phyloP scores from a whole-genome alignment of 192 early-diverging fungal genomes.

The Backusella morwellensis region DNA sequence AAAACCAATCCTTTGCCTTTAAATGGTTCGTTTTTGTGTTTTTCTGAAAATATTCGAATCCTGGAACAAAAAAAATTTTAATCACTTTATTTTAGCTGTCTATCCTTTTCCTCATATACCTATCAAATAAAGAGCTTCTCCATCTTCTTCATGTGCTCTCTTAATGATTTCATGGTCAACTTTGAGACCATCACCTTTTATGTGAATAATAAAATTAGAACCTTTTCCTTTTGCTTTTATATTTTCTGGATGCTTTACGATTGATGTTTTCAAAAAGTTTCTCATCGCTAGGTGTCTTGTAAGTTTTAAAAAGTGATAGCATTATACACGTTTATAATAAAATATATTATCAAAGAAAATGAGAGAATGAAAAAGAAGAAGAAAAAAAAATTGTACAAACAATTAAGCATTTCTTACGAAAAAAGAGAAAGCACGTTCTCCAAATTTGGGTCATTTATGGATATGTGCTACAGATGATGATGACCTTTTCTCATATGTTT shows the following conservation, averaged over 20 bases:
- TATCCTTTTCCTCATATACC: neutral
- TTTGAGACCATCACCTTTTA: neutral
- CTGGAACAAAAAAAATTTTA: neutral
- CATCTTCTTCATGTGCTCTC: neutral
- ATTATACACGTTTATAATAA: neutral
- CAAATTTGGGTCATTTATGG: neutral
- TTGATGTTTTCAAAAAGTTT: neutral
- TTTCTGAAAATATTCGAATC: neutral
- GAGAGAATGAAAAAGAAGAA: neutral
- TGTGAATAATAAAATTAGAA: neutral
- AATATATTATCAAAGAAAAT: neutral
- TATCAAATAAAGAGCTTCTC: neutral
- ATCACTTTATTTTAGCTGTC: neutral
- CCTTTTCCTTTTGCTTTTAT: neutral
- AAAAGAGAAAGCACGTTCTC: neutral
- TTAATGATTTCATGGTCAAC: neutral
- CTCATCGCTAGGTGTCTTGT: neutral
- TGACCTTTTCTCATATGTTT: neutral
- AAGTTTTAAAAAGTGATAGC: neutral
- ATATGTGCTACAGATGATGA: neutral
- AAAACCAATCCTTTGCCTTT: neutral
- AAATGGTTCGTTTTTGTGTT: constrained; percentile 5
- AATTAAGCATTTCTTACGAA: constrained; percentile 1
- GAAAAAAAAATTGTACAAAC: neutral
- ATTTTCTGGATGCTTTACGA: neutral